These are phyloP conservation scores for Hypericum perforatum DNA, from an alignment of 345 rosid genomes.

Conservation along the genomic window DNA sequence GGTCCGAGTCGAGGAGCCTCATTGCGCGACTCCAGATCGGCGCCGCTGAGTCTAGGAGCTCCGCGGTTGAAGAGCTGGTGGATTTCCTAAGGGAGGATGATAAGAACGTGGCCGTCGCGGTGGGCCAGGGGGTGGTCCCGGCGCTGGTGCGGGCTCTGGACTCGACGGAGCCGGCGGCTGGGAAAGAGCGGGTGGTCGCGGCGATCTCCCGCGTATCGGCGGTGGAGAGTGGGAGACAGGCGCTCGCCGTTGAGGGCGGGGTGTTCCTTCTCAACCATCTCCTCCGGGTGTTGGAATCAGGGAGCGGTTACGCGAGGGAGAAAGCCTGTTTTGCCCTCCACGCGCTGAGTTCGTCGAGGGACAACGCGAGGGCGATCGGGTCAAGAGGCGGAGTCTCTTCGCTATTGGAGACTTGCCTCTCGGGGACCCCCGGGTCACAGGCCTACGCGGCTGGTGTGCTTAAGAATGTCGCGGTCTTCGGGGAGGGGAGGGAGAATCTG, in stretches of 20 bases:
- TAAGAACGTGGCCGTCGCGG: slow-evolving; percentile 81
- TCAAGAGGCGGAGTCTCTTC: slow-evolving; percentile 84
- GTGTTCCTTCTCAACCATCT: slow-evolving; percentile 59
- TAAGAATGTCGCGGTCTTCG: slow-evolving; percentile 49
- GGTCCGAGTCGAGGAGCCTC: slow-evolving; percentile 58
- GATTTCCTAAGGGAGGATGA: slow-evolving; percentile 51
- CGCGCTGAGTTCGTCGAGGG: slow-evolving; percentile 58
- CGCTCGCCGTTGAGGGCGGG: slow-evolving; percentile 56
- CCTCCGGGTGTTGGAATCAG: slow-evolving; percentile 73
- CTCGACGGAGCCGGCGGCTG: slow-evolving; percentile 33
- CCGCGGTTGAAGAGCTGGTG: slow-evolving; percentile 61
- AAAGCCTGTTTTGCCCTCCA: slow-evolving; percentile 78
- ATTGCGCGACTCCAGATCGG: slow-evolving; percentile 81
- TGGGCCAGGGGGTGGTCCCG: slow-evolving; percentile 83
- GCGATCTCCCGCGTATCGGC: slow-evolving; percentile 60
- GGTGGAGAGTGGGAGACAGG: slow-evolving; percentile 76
- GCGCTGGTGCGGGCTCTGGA: slow-evolving; percentile 62
- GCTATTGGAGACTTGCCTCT: slow-evolving; percentile 65
- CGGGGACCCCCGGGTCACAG: slow-evolving; percentile 75
- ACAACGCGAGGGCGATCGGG: slow-evolving; percentile 74
- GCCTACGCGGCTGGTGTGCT: slow-evolving; percentile 80
- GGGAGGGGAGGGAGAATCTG: slow-evolving; percentile 60
- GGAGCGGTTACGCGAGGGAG: slow-evolving; percentile 75
- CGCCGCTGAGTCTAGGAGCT: slow-evolving; percentile 48
- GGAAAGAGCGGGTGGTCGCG: slow-evolving; percentile 67